Evolutionary conservation across 2,329 filamentous ascomycete species (phyloP), one percentile per base, ranked within the genome.

Genomic region (Herpotrichia juniperi): DNA sequence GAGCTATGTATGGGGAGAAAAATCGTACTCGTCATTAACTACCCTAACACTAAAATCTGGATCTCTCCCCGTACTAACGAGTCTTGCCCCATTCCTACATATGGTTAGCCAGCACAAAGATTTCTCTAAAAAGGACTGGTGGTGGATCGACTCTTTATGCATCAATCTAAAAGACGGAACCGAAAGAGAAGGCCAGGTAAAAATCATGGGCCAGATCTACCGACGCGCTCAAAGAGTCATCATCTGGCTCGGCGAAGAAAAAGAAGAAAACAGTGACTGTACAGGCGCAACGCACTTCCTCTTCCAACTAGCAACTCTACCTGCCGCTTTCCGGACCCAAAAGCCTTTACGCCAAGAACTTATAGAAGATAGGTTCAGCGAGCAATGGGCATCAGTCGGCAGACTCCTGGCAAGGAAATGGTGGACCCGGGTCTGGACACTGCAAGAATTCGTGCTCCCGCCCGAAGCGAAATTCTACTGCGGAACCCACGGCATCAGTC

Each of bases 171-270:
- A 51, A 8, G 61, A 71, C 51, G 46, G 50, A 3, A 25, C 57
- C 16, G 65, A 72, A 50, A 58, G 63, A 14, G 62, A 59, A n/a
- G 35, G 54, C 26, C 69, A 72, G 37, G 63, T 71, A 12, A 59
- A 57, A n/a, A 63, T 72, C 30, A 71, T 71, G 68, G 62, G 62
- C 4, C 53, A 67, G 1, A 69, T 72, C 16, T 72, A 69, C 46
- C 61, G 51, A 34, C 55, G 47, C 39, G 54, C 64, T 1, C 56
- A 30, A 19, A 54, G 58, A 50, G 59, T 57, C 2, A 56, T 68
- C 1, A 40, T 72, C 0, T 72, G 68, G 68, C 56, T 68, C 3
- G 65, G 63, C 4, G 11, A 65, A 39, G 59, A 63, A 26, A 26
- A 37, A 26, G 61, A 65, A 25, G 40, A 45, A 12, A 48, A 42